A percentile compares a stretch with the other conserved stretches of the same genome.
phyloP scores from a whole-genome alignment of 2,329 filamentous ascomycete genomes.

The Ilyonectria destructans region DNA sequence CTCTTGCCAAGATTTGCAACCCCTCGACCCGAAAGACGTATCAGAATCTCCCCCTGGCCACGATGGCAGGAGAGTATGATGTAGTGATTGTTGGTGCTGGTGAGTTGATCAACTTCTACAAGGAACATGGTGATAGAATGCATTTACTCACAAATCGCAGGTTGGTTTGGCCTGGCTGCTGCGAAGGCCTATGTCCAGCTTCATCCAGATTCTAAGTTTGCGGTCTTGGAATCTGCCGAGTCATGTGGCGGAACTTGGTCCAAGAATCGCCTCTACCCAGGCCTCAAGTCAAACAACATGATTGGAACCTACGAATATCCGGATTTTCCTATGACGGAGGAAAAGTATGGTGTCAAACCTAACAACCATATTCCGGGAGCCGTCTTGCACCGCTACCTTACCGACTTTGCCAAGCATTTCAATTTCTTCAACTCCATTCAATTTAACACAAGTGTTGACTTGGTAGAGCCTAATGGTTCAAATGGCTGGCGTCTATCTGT shows the following conservation, averaged over 20 bases:
- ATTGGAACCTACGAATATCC: constrained; percentile 75
- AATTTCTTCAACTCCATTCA: constrained; percentile 64
- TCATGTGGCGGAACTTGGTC: constrained; percentile 76
- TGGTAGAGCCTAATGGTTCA: constrained; percentile 52
- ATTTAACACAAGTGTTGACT: constrained; percentile 66
- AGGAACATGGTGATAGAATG: background rate
- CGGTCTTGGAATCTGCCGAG: constrained; percentile 66
- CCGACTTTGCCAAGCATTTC: constrained; percentile 60
- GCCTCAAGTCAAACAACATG: constrained; percentile 77
- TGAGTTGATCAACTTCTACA: constrained; percentile 20
- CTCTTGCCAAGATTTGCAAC: background rate
- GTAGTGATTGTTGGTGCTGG: constrained; percentile 46
- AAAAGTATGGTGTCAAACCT: constrained; percentile 53
- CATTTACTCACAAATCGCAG: constrained; percentile 41
- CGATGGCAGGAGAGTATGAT: constrained; percentile 39
- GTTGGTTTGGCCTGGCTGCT: constrained; percentile 67
- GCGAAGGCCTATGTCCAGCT: constrained; percentile 69
- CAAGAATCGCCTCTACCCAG: constrained; percentile 71
- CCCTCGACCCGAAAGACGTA: background rate
- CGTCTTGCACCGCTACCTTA: constrained; percentile 57
- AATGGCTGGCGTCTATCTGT: constrained; percentile 42
- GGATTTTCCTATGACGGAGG: constrained; percentile 73
- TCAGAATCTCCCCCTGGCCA: constrained; percentile 3
- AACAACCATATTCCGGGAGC: constrained; percentile 55
- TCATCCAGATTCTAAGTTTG: constrained; percentile 62